phyloP scores from a whole-genome alignment of 2,329 filamentous ascomycete species.

The Aphanocladium album region DNA sequence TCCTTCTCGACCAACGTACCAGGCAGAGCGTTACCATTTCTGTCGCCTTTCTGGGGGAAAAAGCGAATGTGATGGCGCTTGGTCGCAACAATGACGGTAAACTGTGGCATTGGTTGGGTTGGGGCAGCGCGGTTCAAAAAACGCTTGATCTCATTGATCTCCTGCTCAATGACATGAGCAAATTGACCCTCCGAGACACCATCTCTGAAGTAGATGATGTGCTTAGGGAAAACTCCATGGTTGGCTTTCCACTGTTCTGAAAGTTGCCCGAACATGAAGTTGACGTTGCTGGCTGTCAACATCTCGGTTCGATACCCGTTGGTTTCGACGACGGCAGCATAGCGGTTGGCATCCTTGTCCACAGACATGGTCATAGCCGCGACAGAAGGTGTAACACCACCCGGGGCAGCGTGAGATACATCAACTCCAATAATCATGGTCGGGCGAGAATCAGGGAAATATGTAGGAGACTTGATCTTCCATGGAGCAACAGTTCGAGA shows the following conservation, averaged over 20 bases:
- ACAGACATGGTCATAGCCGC: constrained; percentile 82
- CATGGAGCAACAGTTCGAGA: constrained; percentile 37
- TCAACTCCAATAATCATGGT: constrained; percentile 90
- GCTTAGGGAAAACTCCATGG: constrained; percentile 50
- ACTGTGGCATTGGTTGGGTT: constrained; percentile 47
- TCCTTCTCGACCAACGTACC: constrained; percentile 85
- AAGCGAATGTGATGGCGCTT: constrained; percentile 95
- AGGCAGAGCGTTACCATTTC: constrained; percentile 75
- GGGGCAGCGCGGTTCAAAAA: constrained; percentile 41
- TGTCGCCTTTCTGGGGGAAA: constrained; percentile 70
- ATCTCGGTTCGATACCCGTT: constrained; percentile 83
- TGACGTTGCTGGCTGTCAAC: constrained; percentile 62
- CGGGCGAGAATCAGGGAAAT: constrained; percentile 38
- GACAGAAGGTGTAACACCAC: constrained; percentile 64
- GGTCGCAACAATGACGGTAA: constrained; percentile 82
- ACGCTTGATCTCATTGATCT: constrained; percentile 66
- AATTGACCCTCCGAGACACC: constrained; percentile 89
- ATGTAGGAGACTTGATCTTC: constrained; percentile 23
- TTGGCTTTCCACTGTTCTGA: constrained; percentile 59
- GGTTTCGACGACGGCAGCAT: constrained; percentile 72
- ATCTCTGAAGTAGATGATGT: constrained; percentile 89
- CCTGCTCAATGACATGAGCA: constrained; percentile 69
- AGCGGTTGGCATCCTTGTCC: constrained; percentile 67
- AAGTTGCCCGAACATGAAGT: constrained; percentile 60
- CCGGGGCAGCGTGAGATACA: constrained; percentile 77